Evolutionary conservation across 805 yeast genomes (phyloP), one percentile per base, ranked within the genome.

Genomic region (Debaryomyces maramus): DNA sequence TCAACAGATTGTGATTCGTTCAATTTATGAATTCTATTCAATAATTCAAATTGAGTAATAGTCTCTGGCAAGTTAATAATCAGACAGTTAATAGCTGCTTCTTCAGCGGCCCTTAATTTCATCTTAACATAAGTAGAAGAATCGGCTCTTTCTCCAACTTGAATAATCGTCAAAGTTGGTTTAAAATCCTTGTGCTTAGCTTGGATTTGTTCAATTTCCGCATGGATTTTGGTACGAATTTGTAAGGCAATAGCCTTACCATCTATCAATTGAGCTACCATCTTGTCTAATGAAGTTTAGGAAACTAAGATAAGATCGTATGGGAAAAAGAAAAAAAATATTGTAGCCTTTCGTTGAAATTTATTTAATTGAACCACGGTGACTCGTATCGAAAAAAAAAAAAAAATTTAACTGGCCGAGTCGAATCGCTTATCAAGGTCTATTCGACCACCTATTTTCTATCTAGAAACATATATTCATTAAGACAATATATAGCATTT

Each of bases 121-220:
- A 84, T 85, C 48, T 80, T 76, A 34, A 86, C 90, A 61, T 86
- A 86, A 3, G 88, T 83, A n/a, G 84, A 70, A 9, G 93, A 85
- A 55, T 86, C 95, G 16, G 83, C 84, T 60, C 91, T 73, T 18
- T 69, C 67, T 40, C 95, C 95, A 16, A 86, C 85, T 65, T 86
- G 95, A 47, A 86, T 70, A 48, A 86, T 85, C 45, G 81, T 70
- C 55, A 86, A 68, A 31, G 70, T 73, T 21, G 95, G 93, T 47
- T 70, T 66, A 61, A 85, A 85, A 34, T 67, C 69, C 11, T 81
- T 74, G 48, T 75, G 70, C 23, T 64, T 58, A 8, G 60, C 45
- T 56, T 77, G 74, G 40, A 74, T 48, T 39, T 56, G 53, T 11
- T 43, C 21, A 52, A 79, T 74, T 33, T 74, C 72, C 11, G 54